phyloP scores from a whole-genome alignment of 495 filamentous ascomycete species.

The Penicillium alfredii region DNA sequence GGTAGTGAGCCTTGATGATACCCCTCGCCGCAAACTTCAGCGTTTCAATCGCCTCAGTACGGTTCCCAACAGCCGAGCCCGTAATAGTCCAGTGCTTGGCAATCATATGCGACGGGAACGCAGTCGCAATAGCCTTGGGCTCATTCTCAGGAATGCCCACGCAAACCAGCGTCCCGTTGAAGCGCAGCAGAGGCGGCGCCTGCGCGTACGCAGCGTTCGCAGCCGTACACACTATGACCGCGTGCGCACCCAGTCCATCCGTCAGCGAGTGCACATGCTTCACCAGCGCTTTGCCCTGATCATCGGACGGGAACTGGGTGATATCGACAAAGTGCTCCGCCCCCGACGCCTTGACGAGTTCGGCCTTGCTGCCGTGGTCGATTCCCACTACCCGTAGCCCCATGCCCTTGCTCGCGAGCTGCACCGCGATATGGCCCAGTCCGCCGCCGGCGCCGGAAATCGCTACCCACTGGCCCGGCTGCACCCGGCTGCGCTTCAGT shows the following conservation, averaged over 20 bases:
- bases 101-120: constrained; percentile 47
- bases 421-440: constrained; percentile 60
- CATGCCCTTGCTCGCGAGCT: constrained; percentile 58
- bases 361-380: constrained; percentile 58
- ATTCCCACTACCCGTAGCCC: constrained; percentile 63
- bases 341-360: constrained; percentile 52
- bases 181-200: constrained; percentile 52
- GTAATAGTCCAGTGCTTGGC: constrained; percentile 50
- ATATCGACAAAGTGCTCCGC: constrained; percentile 66
- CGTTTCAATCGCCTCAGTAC: constrained; percentile 60
- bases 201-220: constrained; percentile 60
- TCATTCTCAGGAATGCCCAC: constrained; percentile 64
- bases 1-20: constrained; percentile 54
- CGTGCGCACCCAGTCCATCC: constrained; percentile 57
- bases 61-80: constrained; percentile 58
- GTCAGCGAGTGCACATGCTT: constrained; percentile 54
- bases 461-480: constrained; percentile 57
- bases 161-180: constrained; percentile 59
- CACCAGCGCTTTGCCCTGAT: constrained; percentile 40
- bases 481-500: constrained; percentile 52
- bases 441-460: constrained; percentile 65
- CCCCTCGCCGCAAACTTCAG: constrained; percentile 59
- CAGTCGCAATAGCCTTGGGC: constrained; percentile 50
- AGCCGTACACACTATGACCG: constrained; percentile 59
- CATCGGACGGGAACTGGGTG: constrained; percentile 47